A percentile compares a stretch with the other conserved stretches of the same genome.
phyloP scores from a whole-genome alignment of 2,329 filamentous ascomycete species.

The Didymella keratinophila region DNA sequence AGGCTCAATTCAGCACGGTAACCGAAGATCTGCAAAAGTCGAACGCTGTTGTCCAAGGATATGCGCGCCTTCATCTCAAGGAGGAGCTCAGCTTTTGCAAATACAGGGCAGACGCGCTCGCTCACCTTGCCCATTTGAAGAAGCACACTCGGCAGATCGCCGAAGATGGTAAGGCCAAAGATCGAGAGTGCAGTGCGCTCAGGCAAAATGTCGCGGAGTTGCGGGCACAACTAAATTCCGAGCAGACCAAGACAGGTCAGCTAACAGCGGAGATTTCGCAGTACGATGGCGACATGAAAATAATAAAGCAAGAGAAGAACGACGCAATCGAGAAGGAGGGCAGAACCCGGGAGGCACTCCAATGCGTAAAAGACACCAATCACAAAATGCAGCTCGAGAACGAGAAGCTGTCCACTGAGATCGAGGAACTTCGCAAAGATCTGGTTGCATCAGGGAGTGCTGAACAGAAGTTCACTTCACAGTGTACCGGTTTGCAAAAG shows the following conservation, averaged over 20 bases:
- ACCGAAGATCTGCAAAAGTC: slow-evolving; percentile 23
- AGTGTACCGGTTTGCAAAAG: slow-evolving; percentile 24
- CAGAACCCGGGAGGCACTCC: neutral
- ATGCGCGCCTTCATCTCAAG: slow-evolving; percentile 13
- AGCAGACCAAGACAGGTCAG: slow-evolving; percentile 19
- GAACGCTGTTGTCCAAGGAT: slow-evolving; percentile 11
- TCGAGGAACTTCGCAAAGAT: slow-evolving; percentile 22
- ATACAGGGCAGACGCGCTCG: slow-evolving; percentile 9
- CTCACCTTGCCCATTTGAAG: slow-evolving; percentile 18
- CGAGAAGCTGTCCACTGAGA: slow-evolving; percentile 9
- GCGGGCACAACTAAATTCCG: slow-evolving; percentile 1
- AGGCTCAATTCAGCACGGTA: slow-evolving; percentile 19
- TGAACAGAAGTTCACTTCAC: slow-evolving; percentile 10
- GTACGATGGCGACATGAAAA: slow-evolving; percentile 19
- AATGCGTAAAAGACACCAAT: neutral
- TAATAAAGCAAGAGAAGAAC: slow-evolving; percentile 24
- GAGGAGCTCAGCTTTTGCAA: slow-evolving; percentile 12
- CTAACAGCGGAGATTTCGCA: slow-evolving; percentile 13
- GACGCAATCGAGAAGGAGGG: slow-evolving; percentile 6
- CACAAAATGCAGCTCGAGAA: slow-evolving; percentile 24
- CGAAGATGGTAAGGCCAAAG: slow-evolving; percentile 12
- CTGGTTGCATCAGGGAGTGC: slow-evolving; percentile 19
- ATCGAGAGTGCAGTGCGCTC: slow-evolving; percentile 10
- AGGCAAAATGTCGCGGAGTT: slow-evolving; percentile 8
- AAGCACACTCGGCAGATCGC: slow-evolving; percentile 19